Percentiles rank a stretch among this genome's conserved stretches.
Evolutionary conservation across 1,284 basidiomycete species (phyloP).

Genomic region (Cutaneotrichosporon cavernicola): DNA sequence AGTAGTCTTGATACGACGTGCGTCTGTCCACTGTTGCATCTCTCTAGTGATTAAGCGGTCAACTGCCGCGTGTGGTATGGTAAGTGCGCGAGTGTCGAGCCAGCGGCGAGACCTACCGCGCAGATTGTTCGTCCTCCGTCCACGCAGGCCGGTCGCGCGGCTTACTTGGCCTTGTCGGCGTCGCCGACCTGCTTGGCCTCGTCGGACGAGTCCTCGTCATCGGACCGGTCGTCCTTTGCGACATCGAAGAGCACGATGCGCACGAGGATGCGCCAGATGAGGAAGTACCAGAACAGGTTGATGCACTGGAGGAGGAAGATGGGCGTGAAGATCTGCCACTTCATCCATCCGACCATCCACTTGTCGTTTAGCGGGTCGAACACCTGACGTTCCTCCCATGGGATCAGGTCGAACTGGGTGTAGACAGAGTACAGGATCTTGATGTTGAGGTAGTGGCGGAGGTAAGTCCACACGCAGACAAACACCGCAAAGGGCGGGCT

Average conservation of each 20-base stretch:
- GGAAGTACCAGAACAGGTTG: slow-evolving; percentile 87
- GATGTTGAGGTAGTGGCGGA: slow-evolving; percentile 91
- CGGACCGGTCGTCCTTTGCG: slow-evolving; percentile 55
- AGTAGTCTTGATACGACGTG: neutral
- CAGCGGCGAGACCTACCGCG: neutral
- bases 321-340: slow-evolving; percentile 74
- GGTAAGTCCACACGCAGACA: slow-evolving; percentile 81
- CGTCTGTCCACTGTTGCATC: neutral
- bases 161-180: slow-evolving; percentile 24
- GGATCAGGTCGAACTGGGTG: slow-evolving; percentile 73
- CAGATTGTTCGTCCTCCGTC: neutral
- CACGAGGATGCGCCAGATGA: slow-evolving; percentile 69
- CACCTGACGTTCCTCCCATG: slow-evolving; percentile 55
- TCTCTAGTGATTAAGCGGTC: slow-evolving; percentile 2
- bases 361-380: slow-evolving; percentile 67
- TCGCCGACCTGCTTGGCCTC: slow-evolving; percentile 23
- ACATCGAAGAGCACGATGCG: slow-evolving; percentile 47
- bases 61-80: neutral
- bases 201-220: slow-evolving; percentile 54
- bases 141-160: neutral
- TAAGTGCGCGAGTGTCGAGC: neutral
- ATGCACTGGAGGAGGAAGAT: slow-evolving; percentile 73
- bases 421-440: slow-evolving; percentile 84
- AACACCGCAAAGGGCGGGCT: slow-evolving; percentile 67
- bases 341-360: slow-evolving; percentile 76